Conservation (phyloP, 2,329 filamentous ascomycete genomes). For the Cephalotrichum gorgonifer region DNA sequence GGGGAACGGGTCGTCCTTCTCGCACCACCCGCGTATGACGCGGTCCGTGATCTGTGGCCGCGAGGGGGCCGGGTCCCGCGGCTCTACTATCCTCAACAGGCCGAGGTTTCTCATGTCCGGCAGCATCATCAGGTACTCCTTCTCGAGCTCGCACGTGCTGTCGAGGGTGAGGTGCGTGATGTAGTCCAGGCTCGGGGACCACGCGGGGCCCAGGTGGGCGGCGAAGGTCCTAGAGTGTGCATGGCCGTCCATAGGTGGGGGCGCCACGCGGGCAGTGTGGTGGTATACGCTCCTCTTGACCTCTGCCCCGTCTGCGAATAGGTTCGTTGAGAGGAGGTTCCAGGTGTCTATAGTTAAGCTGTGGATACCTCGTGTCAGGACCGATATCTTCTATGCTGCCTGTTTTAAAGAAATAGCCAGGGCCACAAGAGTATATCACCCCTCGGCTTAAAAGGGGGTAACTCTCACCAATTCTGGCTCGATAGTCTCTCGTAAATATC, state of each 20-base stretch:
- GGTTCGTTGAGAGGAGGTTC: background rate
- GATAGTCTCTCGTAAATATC: background rate
- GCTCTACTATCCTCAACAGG: constrained; percentile 34
- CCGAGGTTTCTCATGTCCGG: constrained; percentile 34
- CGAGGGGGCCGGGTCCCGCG: constrained; percentile 10
- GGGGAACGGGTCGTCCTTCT: constrained; percentile 30
- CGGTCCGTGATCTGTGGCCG: constrained; percentile 32
- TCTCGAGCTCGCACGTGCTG: constrained; percentile 21
- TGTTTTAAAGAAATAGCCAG: too few relatives aligned
- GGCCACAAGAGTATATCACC: background rate
- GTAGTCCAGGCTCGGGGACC: constrained; percentile 22
- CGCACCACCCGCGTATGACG: constrained; percentile 34
- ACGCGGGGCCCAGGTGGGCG: background rate
- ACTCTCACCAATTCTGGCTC: background rate
- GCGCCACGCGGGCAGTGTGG: background rate
- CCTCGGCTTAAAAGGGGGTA: background rate
- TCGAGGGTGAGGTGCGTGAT: constrained; percentile 30
- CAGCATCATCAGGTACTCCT: constrained; percentile 28
- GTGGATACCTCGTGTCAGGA: background rate
- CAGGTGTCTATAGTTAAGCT: background rate
- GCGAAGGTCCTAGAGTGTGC: background rate
- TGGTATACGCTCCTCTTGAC: background rate
- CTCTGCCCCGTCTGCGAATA: background rate
- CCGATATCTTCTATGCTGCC: too few relatives aligned
- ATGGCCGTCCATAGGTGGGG: background rate